A percentile compares a stretch with the other conserved stretches of the same genome.
phyloP scores from a whole-genome alignment of 352 stramenopile species.

The Globisporangium nodosum region DNA sequence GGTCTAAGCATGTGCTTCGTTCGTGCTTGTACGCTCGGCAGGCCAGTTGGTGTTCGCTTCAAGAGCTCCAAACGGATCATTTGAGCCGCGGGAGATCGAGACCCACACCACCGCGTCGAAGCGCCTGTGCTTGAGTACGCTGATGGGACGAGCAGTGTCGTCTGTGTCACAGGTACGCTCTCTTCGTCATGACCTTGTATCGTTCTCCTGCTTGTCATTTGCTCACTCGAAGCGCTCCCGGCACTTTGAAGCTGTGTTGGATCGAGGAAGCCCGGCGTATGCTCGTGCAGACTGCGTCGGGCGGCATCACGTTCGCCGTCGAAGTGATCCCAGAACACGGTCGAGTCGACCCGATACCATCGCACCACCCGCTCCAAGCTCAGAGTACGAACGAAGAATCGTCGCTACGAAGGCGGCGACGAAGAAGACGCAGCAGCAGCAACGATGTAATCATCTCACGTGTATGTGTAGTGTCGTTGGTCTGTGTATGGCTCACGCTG shows the following conservation, averaged over 20 bases:
- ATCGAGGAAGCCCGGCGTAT: background rate
- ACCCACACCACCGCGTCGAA: conserved; percentile 16
- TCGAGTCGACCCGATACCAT: background rate
- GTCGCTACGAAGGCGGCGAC: background rate
- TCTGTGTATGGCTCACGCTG: background rate
- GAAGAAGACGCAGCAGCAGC: background rate
- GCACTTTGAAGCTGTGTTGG: background rate
- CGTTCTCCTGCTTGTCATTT: background rate
- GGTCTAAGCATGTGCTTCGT: background rate
- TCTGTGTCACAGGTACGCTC: conserved; percentile 13
- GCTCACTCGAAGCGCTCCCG: background rate
- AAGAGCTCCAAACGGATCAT: background rate
- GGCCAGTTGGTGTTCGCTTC: conserved; percentile 17
- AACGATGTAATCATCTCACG: background rate
- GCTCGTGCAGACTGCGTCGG: conserved; percentile 13
- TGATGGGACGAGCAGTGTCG: conserved; percentile 14
- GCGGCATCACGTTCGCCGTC: conserved; percentile 12
- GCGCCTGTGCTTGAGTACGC: conserved; percentile 15
- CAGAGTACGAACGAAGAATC: background rate
- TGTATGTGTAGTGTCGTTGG: background rate
- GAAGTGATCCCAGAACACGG: conserved; percentile 1
- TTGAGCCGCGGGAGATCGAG: conserved; percentile 15
- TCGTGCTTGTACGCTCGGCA: background rate
- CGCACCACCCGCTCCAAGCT: background rate
- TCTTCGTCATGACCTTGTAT: background rate